Conservation (phyloP, 441 rosid species). For the Jatropha podagrica region DNA sequence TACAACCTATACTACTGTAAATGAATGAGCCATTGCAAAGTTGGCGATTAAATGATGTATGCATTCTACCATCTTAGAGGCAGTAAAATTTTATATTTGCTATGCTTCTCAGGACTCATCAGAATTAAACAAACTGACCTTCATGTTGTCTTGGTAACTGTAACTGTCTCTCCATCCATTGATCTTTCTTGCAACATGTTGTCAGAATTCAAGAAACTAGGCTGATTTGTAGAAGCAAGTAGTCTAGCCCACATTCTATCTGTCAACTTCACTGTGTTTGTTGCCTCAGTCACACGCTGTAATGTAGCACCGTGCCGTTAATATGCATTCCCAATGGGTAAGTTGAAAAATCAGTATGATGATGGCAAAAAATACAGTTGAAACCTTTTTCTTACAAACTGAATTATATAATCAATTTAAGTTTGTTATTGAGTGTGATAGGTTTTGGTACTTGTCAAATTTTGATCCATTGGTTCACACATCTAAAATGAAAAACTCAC, state of each 20-base stretch:
- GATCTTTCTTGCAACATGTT: slow-evolving; percentile 32
- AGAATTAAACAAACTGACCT: slow-evolving; percentile 30
- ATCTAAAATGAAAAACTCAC: background rate
- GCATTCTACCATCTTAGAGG: background rate
- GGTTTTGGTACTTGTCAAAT: background rate
- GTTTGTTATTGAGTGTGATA: background rate
- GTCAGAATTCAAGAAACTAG: slow-evolving; percentile 59
- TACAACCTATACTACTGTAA: background rate
- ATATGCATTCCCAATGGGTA: background rate
- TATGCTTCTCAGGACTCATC: background rate
- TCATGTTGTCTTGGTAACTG: slow-evolving; percentile 38
- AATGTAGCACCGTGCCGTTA: slow-evolving; percentile 12
- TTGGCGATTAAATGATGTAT: background rate
- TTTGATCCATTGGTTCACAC: slow-evolving; percentile 7
- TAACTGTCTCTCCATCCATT: slow-evolving; percentile 36
- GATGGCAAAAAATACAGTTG: background rate
- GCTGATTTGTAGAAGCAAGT: slow-evolving; percentile 75
- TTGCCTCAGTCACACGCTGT: slow-evolving; percentile 72
- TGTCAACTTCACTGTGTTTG: slow-evolving; percentile 69
- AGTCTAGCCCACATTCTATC: slow-evolving; percentile 94
- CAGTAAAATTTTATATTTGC: background rate
- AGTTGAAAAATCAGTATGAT: background rate
- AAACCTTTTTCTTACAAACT: background rate
- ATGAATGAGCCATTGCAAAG: background rate
- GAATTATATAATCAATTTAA: background rate